Conservation (phyloP, 2,329 filamentous ascomycete species). For the Fusarium incarnatum region DNA sequence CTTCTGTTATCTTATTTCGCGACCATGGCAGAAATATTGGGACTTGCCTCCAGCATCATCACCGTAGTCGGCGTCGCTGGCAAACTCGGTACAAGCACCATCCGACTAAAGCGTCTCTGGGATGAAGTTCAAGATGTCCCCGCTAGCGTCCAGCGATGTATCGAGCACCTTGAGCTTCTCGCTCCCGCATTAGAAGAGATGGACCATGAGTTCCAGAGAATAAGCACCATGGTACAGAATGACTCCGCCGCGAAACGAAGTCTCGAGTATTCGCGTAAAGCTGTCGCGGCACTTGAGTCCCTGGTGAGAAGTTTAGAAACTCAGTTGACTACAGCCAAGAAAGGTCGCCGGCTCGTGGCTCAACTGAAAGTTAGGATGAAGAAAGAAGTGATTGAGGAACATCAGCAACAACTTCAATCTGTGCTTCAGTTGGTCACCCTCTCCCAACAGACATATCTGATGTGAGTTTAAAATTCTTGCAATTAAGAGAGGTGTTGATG, state of each 20-base stretch:
- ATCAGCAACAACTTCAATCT: slow-evolving; percentile 5
- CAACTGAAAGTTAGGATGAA: slow-evolving; percentile 21
- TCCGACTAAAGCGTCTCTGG: slow-evolving; percentile 32
- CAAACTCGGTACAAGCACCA: slow-evolving; percentile 19
- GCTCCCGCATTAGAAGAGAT: slow-evolving; percentile 1
- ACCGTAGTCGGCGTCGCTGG: slow-evolving; percentile 26
- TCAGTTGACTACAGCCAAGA: background rate
- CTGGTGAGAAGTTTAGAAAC: slow-evolving; percentile 6
- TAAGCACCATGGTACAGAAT: background rate
- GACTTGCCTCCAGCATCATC: slow-evolving; percentile 30
- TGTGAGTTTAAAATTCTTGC: background rate
- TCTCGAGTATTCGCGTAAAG: slow-evolving; percentile 15
- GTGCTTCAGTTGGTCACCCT: slow-evolving; percentile 11
- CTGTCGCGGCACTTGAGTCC: background rate
- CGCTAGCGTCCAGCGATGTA: background rate
- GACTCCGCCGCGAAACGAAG: slow-evolving; percentile 12
- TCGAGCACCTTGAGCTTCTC: slow-evolving; percentile 11
- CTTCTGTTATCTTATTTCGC: background rate
- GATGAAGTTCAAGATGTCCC: slow-evolving; percentile 31
- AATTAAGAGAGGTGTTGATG: no score
- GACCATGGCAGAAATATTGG: slow-evolving; percentile 30
- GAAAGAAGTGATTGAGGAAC: slow-evolving; percentile 13
- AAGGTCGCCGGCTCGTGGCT: background rate
- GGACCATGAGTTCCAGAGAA: slow-evolving; percentile 12
- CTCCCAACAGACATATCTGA: slow-evolving; percentile 27